These are phyloP conservation scores for Pseudogymnoascus sp. DNA, from an alignment of 2,329 filamentous ascomycete species.

Conservation along the genomic window DNA sequence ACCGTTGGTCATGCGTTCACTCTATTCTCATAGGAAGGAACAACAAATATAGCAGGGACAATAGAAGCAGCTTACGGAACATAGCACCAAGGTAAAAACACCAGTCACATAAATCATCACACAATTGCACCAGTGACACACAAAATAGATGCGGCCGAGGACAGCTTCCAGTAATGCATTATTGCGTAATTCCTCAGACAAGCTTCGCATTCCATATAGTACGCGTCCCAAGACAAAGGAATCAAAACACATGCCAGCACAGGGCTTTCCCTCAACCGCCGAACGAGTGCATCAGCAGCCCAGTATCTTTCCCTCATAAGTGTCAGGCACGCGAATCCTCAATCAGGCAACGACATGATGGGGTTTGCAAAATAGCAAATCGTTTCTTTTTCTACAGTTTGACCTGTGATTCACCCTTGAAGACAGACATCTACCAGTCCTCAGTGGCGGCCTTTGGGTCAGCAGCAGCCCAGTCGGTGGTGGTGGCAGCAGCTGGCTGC, in stretches of 20 bases:
- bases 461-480: conserved; percentile 42
- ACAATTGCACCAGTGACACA: not conserved
- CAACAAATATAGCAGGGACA: not conserved
- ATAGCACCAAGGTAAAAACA: conserved; percentile 1
- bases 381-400: conserved; percentile 16
- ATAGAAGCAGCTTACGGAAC: not conserved
- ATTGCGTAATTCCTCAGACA: conserved; percentile 7
- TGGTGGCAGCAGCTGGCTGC: conserved; percentile 32
- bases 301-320: conserved; percentile 99
- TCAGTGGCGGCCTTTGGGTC: conserved; percentile 37
- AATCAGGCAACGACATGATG: conserved; percentile 20
- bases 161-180: conserved; percentile 9
- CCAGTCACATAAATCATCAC: conserved; percentile 1
- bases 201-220: conserved; percentile 9
- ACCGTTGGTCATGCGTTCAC: not conserved
- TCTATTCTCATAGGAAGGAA: not conserved
- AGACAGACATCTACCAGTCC: conserved; percentile 26
- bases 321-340: conserved; percentile 56
- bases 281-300: conserved; percentile 35
- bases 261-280: conserved; percentile 89
- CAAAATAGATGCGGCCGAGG: conserved; percentile 7
- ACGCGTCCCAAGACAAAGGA: conserved; percentile 9
- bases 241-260: conserved; percentile 44
- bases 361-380: conserved; percentile 14
- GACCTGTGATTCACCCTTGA: conserved; percentile 10